A percentile compares a stretch with the other conserved stretches of the same genome.
Conservation (phyloP, 257 asterid species). For the Solanum bukasovii region DNA sequence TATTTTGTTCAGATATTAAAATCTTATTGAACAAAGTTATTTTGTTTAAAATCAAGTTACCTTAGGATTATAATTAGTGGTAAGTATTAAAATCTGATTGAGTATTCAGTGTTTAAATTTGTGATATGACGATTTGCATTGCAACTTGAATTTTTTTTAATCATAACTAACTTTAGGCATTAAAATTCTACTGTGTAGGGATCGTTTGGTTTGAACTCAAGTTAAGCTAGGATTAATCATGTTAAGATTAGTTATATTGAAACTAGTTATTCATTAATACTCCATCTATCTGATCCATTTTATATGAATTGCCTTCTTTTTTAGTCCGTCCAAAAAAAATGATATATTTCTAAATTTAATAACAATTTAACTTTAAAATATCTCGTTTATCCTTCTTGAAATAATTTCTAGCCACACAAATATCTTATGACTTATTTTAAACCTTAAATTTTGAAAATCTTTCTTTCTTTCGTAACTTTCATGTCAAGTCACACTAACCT, state of each 20-base stretch:
- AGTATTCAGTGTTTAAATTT: not conserved
- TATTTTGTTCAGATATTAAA: not conserved
- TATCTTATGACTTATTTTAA: too few species aligned
- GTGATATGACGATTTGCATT: rapidly evolving
- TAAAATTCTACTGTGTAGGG: not conserved
- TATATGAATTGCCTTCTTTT: not conserved
- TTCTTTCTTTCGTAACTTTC: too few species aligned
- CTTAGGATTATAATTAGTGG: not conserved
- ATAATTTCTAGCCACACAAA: too few species aligned
- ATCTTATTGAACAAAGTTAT: not conserved
- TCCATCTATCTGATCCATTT: too few species aligned
- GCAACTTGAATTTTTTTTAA: not conserved
- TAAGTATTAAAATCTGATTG: not conserved
- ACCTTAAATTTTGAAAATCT: too few species aligned
- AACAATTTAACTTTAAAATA: too few species aligned
- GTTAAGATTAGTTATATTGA: not conserved
- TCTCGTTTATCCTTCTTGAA: too few species aligned
- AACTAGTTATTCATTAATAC: not conserved
- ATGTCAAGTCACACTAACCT: too few species aligned
- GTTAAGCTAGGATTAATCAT: not conserved
- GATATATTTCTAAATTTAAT: too few species aligned
- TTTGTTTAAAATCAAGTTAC: not conserved
- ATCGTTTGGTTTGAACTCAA: not conserved
- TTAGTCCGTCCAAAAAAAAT: rapidly evolving
- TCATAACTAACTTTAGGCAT: not conserved